Evolutionary conservation across 2,329 filamentous ascomycete genomes (phyloP), one percentile per base, ranked within the genome.

Genomic region (Colletotrichum orbiculare): DNA sequence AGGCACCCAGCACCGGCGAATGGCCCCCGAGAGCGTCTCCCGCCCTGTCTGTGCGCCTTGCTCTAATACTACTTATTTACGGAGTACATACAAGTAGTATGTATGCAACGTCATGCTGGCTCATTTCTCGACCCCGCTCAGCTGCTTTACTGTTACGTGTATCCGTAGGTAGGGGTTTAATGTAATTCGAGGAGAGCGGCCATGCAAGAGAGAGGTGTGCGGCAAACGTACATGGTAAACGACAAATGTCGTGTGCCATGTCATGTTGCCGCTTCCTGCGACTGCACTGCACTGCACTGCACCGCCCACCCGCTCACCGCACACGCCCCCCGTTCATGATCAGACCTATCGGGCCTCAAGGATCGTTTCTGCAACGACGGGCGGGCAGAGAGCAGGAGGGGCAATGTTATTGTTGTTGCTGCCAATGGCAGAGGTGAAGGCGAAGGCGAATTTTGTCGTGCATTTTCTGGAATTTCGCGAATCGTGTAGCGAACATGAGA

Each of bases 401-500:
- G 46, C 46, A 34, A n/a, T 8, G 11, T 17, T 12, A 17, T 37
- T 41, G 41, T 38, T 49, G 37, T 35, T 25, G 25, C 25, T 25
- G 25, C 25, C 25, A 25, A 25, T 25, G 25, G 25, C 25, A 25
- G 25, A 25, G 25, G 25, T 25, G 25, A 25, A 25, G 25, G 25
- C 25, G 25, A 25, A 25, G 25, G 25, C 25, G 25, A 49, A 50
- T 58, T 58, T 58, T 37, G 25, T 8, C 25, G 13, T 50, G 55
- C 55, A 43, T 45, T 43, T 43, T 58, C 15, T 13, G 25, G n/a
- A 38, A 58, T 50, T 58, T 58, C 55, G 37, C 39, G 55, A 50
- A 58, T 58, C 46, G 55, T 58, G 46, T 58, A 58, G 55, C 46
- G 55, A 58, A 57, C n/a, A 15, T 35, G 35, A 15, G 12, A 50